Evolutionary conservation across 1,284 basidiomycete genomes (phyloP).

Genomic region (Agroathelia rolfsii): DNA sequence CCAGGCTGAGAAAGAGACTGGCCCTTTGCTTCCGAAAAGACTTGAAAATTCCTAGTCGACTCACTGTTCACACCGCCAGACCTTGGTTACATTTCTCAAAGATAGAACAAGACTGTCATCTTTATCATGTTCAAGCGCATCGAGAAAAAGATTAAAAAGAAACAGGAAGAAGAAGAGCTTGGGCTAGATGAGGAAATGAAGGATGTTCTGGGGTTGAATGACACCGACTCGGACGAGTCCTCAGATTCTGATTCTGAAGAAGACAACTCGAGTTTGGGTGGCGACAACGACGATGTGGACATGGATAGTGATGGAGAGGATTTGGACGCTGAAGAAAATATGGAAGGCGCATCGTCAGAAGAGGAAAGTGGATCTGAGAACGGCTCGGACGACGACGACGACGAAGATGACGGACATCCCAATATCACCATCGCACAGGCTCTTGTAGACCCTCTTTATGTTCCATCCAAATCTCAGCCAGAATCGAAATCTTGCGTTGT

Average conservation of each 20-base stretch:
- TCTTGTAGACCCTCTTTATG: constrained; percentile 53
- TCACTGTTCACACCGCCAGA: no score
- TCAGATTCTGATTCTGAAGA: constrained; percentile 25
- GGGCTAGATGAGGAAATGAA: constrained; percentile 64
- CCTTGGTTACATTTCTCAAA: no score
- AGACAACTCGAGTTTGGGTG: constrained; percentile 16
- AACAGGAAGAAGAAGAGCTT: constrained; percentile 58
- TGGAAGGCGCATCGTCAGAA: constrained; percentile 14
- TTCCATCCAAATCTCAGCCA: constrained; percentile 40
- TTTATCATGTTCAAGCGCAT: constrained; percentile 73
- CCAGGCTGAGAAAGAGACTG: no score
- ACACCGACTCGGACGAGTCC: constrained; percentile 67
- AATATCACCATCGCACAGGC: constrained; percentile 52
- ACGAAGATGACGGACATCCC: constrained; percentile 25
- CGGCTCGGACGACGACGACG: constrained; percentile 16
- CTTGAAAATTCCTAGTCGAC: no score
- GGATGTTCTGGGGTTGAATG: constrained; percentile 60
- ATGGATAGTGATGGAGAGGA: constrained; percentile 19
- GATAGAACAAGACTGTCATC: no score
- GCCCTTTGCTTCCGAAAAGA: no score
- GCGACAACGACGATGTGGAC: constrained; percentile 19
- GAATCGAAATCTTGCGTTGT: constrained; percentile 52
- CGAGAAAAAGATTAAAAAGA: constrained; percentile 55
- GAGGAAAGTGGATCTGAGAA: constrained; percentile 21
- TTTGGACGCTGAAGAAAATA: constrained; percentile 15